phyloP scores from a whole-genome alignment of 495 filamentous ascomycete species.

The Neurospora sp. region DNA sequence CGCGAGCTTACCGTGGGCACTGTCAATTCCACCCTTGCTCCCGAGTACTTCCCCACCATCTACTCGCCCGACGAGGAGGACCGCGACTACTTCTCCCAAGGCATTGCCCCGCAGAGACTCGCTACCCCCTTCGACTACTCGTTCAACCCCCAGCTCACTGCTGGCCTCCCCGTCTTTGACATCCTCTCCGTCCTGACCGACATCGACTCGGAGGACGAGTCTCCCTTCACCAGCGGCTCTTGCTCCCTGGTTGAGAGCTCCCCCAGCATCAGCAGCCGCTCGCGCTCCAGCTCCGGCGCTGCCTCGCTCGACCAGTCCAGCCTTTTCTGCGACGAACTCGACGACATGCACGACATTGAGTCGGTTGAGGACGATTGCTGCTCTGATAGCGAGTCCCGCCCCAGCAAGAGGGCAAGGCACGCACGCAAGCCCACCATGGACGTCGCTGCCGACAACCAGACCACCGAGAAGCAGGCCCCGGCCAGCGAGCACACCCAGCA shows the following conservation, averaged over 20 bases:
- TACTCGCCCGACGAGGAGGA: constrained; percentile 68
- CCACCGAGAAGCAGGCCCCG: constrained; percentile 27
- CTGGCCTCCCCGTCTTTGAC: constrained; percentile 67
- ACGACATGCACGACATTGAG: constrained; percentile 60
- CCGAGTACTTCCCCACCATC: constrained; percentile 52
- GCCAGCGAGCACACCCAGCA: background rate
- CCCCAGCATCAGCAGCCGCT: constrained; percentile 55
- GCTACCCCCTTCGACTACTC: constrained; percentile 27
- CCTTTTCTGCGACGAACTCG: constrained; percentile 57
- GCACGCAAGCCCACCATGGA: constrained; percentile 38
- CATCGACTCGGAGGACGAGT: constrained; percentile 83
- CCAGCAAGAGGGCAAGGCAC: constrained; percentile 8
- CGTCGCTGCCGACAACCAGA: constrained; percentile 30
- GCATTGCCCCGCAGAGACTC: background rate
- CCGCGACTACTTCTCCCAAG: constrained; percentile 35
- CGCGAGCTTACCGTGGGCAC: constrained; percentile 77
- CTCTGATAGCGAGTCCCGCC: background rate
- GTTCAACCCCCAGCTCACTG: constrained; percentile 43
- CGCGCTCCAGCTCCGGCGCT: constrained; percentile 56
- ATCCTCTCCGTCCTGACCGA: constrained; percentile 57
- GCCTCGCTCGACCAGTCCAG: constrained; percentile 63
- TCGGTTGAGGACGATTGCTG: constrained; percentile 15
- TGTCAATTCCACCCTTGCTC: constrained; percentile 41
- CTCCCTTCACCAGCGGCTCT: constrained; percentile 56
- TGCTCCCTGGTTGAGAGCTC: constrained; percentile 53